Base-by-base conservation (phyloP, 23 red algal species). In the Gracilaria domingensis region DNA sequence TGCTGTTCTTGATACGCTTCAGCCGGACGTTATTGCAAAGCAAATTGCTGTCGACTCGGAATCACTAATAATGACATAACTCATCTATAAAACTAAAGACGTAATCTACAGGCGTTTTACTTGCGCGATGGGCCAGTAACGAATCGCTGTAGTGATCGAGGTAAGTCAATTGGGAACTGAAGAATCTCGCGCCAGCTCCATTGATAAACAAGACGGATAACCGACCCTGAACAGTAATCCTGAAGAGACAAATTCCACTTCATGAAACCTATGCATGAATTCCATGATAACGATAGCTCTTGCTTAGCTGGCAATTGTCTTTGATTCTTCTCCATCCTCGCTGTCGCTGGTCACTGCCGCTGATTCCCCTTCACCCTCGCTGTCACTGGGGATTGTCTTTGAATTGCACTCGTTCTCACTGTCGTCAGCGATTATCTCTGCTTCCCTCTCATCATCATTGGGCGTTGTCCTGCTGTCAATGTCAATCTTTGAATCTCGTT, bases 1-100 rank as follows among this genome's bases (percentile, higher is more conserved):
- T 47, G 81, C 83, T 49, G 83, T 79, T 24, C 84, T 94, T 32
- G 92, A 92, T 48, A 84, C 69, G 16, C 66, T 90, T 44, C 73
- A 90, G 34, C 87, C 87, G 2, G 72, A 77, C 23, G 87, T 90
- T 3, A 90, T 90, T 21, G 40, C 66, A 59, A 81, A 81, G 21
- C 87, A 90, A 79, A 33, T 90, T 21, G 56, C 87, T 28, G 49
- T 90, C 9, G 87, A 90, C 3, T 49, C 50, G 1, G 87, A 90
- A 66, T 51, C 71, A 29, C 42, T 53, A 82, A 33, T 65, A 82
- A 83, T 75, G 39, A 74, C 69, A 69, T 79, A 91, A 75, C 47
- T 58, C 16, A 53, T n/a, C 14, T 62, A 28, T 71, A 25, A 73
- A 70, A 26, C 42, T 25, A 66, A 71, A 70, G 42, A 11, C 35